These are phyloP conservation scores for Ensete ventricosum DNA, from an alignment of 176 grass and related monocot species.

Conservation along the genomic window DNA sequence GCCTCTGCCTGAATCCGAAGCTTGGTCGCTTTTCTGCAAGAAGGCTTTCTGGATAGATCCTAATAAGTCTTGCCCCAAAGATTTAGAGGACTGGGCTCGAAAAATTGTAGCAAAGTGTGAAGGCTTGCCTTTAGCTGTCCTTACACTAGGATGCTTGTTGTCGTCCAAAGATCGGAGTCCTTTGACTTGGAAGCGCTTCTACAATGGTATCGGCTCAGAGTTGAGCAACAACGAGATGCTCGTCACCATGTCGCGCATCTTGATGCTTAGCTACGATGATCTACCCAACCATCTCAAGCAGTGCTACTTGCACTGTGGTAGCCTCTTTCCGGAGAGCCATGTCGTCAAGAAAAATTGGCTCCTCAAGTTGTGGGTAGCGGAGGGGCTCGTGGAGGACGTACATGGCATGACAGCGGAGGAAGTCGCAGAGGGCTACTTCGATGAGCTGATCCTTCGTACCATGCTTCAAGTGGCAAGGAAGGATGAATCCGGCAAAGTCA, in stretches of 20 bases:
- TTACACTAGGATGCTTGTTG: neutral
- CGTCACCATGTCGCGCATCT: neutral
- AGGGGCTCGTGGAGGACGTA: neutral
- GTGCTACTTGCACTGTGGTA: constrained; percentile 2
- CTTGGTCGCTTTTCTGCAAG: neutral
- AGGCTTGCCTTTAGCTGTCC: neutral
- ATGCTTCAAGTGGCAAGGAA: neutral
- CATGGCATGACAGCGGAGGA: neutral
- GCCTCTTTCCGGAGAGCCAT: neutral
- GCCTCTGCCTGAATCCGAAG: neutral
- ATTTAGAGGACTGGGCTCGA: constrained; percentile 4
- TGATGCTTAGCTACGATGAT: neutral
- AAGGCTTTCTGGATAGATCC: neutral
- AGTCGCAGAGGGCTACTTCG: neutral
- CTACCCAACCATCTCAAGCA: neutral
- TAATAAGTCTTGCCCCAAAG: neutral
- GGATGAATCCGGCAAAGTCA: neutral
- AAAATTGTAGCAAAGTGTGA: neutral
- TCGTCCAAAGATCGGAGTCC: neutral
- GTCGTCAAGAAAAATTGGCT: constrained; percentile 1
- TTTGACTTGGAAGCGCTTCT: neutral
- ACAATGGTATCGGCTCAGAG: neutral
- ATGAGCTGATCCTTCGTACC: neutral
- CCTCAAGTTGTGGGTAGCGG: neutral
- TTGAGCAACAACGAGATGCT: neutral